phyloP scores from a whole-genome alignment of 495 filamentous ascomycete genomes.

The Usnea hakonensis region DNA sequence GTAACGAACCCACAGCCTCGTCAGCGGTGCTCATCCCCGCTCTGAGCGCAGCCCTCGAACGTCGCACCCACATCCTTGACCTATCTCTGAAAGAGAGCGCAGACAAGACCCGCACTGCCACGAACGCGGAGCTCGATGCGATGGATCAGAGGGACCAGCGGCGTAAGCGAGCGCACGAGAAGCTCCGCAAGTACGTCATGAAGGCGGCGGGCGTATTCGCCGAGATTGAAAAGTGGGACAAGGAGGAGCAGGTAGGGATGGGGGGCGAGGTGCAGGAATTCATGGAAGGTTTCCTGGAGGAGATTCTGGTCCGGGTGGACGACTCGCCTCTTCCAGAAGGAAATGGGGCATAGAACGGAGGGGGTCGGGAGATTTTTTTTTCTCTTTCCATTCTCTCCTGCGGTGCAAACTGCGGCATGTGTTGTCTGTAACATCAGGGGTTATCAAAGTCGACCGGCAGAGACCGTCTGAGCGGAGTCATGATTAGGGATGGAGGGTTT shows the following conservation, averaged over 20 bases:
- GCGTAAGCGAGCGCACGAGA: conserved; percentile 69
- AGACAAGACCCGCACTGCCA: conserved; percentile 5
- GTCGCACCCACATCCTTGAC: conserved; percentile 45
- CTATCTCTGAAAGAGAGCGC: conserved; percentile 10
- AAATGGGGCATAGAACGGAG: not conserved
- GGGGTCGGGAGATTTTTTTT: not conserved
- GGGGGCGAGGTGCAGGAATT: conserved; percentile 78
- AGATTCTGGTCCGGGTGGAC: conserved; percentile 88
- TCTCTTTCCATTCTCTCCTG: not conserved
- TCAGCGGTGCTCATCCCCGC: conserved; percentile 81
- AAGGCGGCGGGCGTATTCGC: conserved; percentile 70
- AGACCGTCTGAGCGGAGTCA: not conserved
- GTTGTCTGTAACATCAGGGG: not conserved
- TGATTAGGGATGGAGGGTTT: not conserved
- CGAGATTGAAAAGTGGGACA: conserved; percentile 82
- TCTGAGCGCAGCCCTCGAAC: conserved; percentile 75
- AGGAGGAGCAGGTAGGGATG: conserved; percentile 79
- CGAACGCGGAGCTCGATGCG: conserved; percentile 1
- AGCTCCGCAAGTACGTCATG: conserved; percentile 66
- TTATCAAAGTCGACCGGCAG: not conserved
- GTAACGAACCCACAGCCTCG: conserved; percentile 53
- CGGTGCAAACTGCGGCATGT: not conserved
- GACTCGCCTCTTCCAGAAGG: not conserved
- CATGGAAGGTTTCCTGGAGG: conserved; percentile 86
- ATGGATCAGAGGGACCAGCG: conserved; percentile 33